Percentiles rank a stretch among this genome's conserved stretches.
Evolutionary conservation across 495 filamentous ascomycete genomes (phyloP).

Genomic region (Penicillium daleae): DNA sequence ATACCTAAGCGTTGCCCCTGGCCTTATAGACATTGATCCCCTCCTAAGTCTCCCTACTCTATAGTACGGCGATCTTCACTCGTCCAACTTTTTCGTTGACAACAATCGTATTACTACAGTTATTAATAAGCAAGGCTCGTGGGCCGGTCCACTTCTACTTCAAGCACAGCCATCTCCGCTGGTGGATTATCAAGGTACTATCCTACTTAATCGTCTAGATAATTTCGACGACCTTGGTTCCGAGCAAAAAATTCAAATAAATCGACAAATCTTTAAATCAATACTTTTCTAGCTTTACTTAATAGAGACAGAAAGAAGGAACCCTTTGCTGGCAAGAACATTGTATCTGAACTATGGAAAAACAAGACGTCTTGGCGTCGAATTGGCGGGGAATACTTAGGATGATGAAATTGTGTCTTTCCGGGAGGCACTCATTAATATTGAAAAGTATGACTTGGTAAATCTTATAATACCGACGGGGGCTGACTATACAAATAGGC

Average conservation of each 20-base stretch:
- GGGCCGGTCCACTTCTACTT: conserved; percentile 37
- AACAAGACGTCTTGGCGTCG: conserved; percentile 31
- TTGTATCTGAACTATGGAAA: conserved; percentile 36
- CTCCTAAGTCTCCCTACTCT: conserved; percentile 26
- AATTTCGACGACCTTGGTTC: conserved; percentile 31
- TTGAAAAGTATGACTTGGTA: conserved; percentile 27
- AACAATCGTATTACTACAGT: conserved; percentile 30
- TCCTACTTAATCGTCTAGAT: conserved; percentile 30
- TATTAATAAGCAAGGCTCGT: conserved; percentile 44
- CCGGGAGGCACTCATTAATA: conserved; percentile 34
- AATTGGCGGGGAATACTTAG: conserved; percentile 37
- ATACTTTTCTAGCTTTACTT: conserved; percentile 35
- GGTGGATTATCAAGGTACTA: conserved; percentile 35
- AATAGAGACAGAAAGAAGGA: conserved; percentile 25
- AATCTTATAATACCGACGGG: too few relatives aligned
- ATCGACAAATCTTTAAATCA: conserved; percentile 32
- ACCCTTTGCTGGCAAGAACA: conserved; percentile 22
- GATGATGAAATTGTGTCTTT: conserved; percentile 41
- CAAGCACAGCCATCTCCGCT: conserved; percentile 33
- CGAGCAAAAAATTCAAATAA: conserved; percentile 31
- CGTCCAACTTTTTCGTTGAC: conserved; percentile 43
- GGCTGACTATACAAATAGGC: conserved; percentile 8
- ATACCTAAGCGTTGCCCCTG: conserved; percentile 18
- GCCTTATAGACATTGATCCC: conserved; percentile 31
- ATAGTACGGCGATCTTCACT: conserved; percentile 45